Conservation (phyloP, 768 basidiomycete species). For the Tephrocybe sp. region DNA sequence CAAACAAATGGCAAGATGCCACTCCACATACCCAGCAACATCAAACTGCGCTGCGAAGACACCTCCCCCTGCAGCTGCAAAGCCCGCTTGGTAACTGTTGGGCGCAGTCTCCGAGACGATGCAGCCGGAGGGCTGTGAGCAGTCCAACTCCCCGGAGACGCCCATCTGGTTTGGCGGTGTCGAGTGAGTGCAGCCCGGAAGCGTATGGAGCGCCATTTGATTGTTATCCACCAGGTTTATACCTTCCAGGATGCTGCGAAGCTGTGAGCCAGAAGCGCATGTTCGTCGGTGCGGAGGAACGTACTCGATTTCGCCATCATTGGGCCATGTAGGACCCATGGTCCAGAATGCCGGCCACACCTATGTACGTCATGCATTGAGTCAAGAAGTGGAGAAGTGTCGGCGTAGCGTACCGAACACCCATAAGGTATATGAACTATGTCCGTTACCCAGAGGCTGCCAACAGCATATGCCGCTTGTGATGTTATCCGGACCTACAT, state of each 20-base stretch:
- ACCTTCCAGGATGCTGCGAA: constrained; percentile 71
- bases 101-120: constrained; percentile 57
- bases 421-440: constrained; percentile 49
- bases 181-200: constrained; percentile 36
- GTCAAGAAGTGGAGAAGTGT: neutral
- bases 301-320: constrained; percentile 49
- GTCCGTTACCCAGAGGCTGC: constrained; percentile 46
- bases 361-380: constrained; percentile 17
- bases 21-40: constrained; percentile 28
- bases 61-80: constrained; percentile 71
- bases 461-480: constrained; percentile 39
- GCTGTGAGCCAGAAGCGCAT: neutral
- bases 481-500: constrained; percentile 45
- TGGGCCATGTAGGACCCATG: constrained; percentile 41
- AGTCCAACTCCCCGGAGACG: constrained; percentile 51
- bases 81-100: constrained; percentile 66
- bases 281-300: neutral
- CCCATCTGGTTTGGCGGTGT: constrained; percentile 46
- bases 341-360: constrained; percentile 56
- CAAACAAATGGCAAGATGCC: neutral
- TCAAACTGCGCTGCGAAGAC: constrained; percentile 78
- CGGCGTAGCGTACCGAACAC: constrained; percentile 41
- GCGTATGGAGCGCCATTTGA: constrained; percentile 81
- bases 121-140: constrained; percentile 65
- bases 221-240: constrained; percentile 73